A percentile compares a stretch with the other conserved stretches of the same genome.
phyloP scores from a whole-genome alignment of 2,329 filamentous ascomycete species.

The Cladophialophora bantiana region DNA sequence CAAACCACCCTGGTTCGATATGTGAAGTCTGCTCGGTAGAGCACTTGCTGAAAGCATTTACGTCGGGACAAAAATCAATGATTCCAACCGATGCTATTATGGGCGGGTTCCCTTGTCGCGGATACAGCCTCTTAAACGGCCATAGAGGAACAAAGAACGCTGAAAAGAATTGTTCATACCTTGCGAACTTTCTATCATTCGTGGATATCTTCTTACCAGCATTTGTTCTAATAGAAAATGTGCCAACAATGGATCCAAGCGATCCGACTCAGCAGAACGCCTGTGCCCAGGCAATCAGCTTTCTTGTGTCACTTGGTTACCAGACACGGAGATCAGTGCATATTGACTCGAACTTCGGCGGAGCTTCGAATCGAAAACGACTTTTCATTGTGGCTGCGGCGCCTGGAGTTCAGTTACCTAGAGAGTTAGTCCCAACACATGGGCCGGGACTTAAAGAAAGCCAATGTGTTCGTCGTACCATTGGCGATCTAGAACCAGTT shows the following conservation, averaged over 20 bases:
- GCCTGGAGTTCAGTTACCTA: slow-evolving; percentile 66
- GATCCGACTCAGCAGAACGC: slow-evolving; percentile 60
- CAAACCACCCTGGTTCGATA: slow-evolving; percentile 61
- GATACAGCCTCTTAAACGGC: slow-evolving; percentile 71
- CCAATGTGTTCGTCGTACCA: slow-evolving; percentile 47
- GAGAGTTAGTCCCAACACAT: slow-evolving; percentile 70
- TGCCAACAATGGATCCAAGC: slow-evolving; percentile 66
- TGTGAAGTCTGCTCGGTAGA: slow-evolving; percentile 71
- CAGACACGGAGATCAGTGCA: slow-evolving; percentile 72
- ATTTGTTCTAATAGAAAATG: slow-evolving; percentile 82
- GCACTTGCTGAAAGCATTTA: slow-evolving; percentile 64
- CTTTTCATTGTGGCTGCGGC: slow-evolving; percentile 76
- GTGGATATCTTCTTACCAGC: slow-evolving; percentile 76
- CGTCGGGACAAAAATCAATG: slow-evolving; percentile 63
- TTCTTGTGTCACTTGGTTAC: slow-evolving; percentile 78
- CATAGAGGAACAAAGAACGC: slow-evolving; percentile 63
- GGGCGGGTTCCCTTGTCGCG: slow-evolving; percentile 79
- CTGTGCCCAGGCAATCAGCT: slow-evolving; percentile 75
- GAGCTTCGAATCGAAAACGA: slow-evolving; percentile 69
- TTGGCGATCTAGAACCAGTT: slow-evolving; percentile 67
- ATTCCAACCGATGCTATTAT: slow-evolving; percentile 73
- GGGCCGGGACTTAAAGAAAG: slow-evolving; percentile 44
- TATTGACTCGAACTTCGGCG: slow-evolving; percentile 73
- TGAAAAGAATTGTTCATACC: slow-evolving; percentile 74
- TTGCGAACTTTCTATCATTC: slow-evolving; percentile 77